Conservation (phyloP, 2,329 filamentous ascomycete species). For the Talaromyces sp. region DNA sequence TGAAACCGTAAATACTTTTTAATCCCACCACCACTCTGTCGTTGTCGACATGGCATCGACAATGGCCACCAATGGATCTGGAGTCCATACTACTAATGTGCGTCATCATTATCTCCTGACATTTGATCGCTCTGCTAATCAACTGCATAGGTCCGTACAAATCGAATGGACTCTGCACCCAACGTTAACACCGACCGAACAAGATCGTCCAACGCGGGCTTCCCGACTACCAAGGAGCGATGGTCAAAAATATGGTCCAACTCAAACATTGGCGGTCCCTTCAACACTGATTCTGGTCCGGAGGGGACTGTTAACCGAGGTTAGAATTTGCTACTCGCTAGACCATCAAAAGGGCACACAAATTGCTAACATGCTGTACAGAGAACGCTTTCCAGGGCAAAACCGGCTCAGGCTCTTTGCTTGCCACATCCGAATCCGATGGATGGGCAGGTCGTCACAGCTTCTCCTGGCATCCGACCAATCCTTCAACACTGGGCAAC, state of each 20-base stretch:
- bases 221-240: constrained; percentile 38
- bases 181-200: constrained; percentile 29
- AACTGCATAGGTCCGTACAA: constrained; percentile 24
- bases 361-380: background rate
- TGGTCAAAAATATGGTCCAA: constrained; percentile 52
- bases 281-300: constrained; percentile 40
- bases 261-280: constrained; percentile 40
- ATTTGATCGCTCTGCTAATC: background rate
- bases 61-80: constrained; percentile 31
- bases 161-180: constrained; percentile 32
- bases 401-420: constrained; percentile 64
- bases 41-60: constrained; percentile 25
- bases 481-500: constrained; percentile 41
- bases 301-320: constrained; percentile 47
- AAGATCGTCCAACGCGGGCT: constrained; percentile 36
- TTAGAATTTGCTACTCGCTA: constrained; percentile 22
- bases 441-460: constrained; percentile 51
- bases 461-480: constrained; percentile 55
- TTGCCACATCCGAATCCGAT: constrained; percentile 64
- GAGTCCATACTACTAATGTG: constrained; percentile 30
- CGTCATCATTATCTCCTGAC: constrained; percentile 15
- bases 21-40: constrained; percentile 12
- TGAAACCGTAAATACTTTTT: constrained; percentile 10
- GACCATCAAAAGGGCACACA: background rate
- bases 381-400: constrained; percentile 46